Evolutionary conservation across 306 rosid species (phyloP), one percentile per base, ranked within the genome.

Genomic region (Dryas octopetala): DNA sequence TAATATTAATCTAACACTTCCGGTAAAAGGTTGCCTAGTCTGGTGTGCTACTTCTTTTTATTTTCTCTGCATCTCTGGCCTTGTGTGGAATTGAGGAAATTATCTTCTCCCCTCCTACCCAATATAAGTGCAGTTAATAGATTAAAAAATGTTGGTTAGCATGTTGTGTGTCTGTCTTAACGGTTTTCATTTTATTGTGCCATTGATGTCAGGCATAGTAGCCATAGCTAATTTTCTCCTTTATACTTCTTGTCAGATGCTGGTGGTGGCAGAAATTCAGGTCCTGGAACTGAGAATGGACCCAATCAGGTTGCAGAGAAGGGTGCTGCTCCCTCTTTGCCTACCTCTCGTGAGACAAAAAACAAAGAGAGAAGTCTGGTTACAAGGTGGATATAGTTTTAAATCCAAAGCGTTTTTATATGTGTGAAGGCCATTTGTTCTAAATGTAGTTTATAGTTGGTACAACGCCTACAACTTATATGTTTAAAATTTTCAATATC

Each of bases 201-300:
- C 41, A 66, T 78, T 58, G 59, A 62, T 81, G 26, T 73, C 67
- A n/a, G 62, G 71, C 50, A 50, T 67, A 58, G 52, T 53, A 53
- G 75, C 75, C 80, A 74, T 32, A 73, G 62, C 74, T 57, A 69
- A 66, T 52, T 62, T 43, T 79, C 62, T 80, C 61, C 51, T 77
- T 49, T 82, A 58, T 79, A 73, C 62, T 49, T 84, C 61, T 81
- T 55, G 71, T 70, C 86, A 95, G 98, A 90, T 86, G 80, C 89
- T 79, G 88, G 81, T 48, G 86, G 88, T 70, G 84, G 93, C 84
- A 88, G 92, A 85, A 85, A 65, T 76, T 69, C 89, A 77, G 90
- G 85, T 73, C 66, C 86, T 53, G 92, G 87, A 58, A 90, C 85
- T 71, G 93, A 87, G 78, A 86, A 80, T 86, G 97, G 97, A 71